These are phyloP conservation scores for Irpex rosettiformis DNA, from an alignment of 1,284 basidiomycete genomes.

Conservation along the genomic window DNA sequence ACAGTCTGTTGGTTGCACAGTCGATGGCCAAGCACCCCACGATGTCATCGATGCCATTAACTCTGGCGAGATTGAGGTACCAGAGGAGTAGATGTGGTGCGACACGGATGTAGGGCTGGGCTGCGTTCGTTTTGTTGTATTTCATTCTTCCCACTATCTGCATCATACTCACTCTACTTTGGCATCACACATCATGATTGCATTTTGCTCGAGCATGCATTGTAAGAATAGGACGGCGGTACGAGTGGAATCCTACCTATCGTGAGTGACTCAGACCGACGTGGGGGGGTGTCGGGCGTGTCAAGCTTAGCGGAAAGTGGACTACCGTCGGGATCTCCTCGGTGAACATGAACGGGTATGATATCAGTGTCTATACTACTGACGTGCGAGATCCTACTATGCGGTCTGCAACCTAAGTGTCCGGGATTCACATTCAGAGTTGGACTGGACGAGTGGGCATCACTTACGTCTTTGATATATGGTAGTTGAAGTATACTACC, in stretches of 20 bases:
- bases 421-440: not conserved
- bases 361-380: constrained; percentile 46
- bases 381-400: constrained; percentile 74
- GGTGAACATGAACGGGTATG: not conserved
- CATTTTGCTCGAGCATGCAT: constrained; percentile 2
- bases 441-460: not conserved
- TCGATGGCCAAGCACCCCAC: constrained; percentile 93
- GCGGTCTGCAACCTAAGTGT: constrained; percentile 62
- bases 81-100: constrained; percentile 73
- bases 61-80: constrained; percentile 92
- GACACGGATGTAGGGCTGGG: constrained; percentile 10
- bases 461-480: constrained; percentile 70
- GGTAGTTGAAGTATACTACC: constrained; percentile 87
- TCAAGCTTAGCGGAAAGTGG: no score
- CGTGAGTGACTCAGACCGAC: not conserved
- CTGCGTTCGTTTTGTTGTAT: constrained; percentile 17
- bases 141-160: constrained; percentile 3
- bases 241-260: not conserved
- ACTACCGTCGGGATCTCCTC: no score
- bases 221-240: constrained; percentile 14
- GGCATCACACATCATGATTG: constrained; percentile 9
- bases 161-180: constrained; percentile 6
- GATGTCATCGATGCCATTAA: constrained; percentile 96
- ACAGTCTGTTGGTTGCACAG: constrained; percentile 94
- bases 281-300: not conserved